A percentile compares a stretch with the other conserved stretches of the same genome.
phyloP scores from a whole-genome alignment of 106 monocot species.

The Acorus gramineus region DNA sequence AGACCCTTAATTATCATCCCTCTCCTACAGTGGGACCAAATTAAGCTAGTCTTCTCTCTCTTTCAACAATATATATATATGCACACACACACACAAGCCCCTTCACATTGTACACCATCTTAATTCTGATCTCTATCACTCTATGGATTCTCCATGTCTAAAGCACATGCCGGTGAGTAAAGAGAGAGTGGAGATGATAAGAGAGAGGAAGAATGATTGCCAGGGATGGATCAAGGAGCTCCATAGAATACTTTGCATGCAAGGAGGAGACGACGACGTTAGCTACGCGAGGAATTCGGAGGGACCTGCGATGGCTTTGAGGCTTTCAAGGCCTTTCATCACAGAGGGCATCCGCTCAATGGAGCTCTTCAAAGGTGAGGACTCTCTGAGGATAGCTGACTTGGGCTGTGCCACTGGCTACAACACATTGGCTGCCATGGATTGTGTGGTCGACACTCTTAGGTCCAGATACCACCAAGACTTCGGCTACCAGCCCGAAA shows the following conservation, averaged over 20 bases:
- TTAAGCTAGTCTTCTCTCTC: no score
- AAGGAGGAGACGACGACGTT: slow-evolving; percentile 44
- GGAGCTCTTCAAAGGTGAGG: slow-evolving; percentile 26
- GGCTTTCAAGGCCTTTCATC: slow-evolving; percentile 36
- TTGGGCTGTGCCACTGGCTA: slow-evolving; percentile 51
- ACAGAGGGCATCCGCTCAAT: slow-evolving; percentile 28
- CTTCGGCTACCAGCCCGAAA: slow-evolving; percentile 23
- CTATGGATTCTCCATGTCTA: no score
- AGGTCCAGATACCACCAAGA: slow-evolving; percentile 23
- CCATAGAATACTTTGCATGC: slow-evolving; percentile 45
- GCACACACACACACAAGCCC: no score
- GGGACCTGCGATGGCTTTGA: slow-evolving; percentile 29
- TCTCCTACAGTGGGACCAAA: no score
- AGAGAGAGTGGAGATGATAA: no score
- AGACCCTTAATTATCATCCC: no score
- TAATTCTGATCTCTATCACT: no score
- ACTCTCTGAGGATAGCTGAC: slow-evolving; percentile 33
- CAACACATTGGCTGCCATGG: slow-evolving; percentile 47
- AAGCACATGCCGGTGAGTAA: no score
- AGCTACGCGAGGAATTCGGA: slow-evolving; percentile 54
- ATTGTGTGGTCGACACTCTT: slow-evolving; percentile 18
- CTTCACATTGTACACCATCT: no score
- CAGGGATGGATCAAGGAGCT: slow-evolving; percentile 37
- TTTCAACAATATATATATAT: no score
- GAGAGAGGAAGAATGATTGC: not conserved